Conservation (phyloP, 2,329 filamentous ascomycete genomes). For the Hypoxylon sp. region DNA sequence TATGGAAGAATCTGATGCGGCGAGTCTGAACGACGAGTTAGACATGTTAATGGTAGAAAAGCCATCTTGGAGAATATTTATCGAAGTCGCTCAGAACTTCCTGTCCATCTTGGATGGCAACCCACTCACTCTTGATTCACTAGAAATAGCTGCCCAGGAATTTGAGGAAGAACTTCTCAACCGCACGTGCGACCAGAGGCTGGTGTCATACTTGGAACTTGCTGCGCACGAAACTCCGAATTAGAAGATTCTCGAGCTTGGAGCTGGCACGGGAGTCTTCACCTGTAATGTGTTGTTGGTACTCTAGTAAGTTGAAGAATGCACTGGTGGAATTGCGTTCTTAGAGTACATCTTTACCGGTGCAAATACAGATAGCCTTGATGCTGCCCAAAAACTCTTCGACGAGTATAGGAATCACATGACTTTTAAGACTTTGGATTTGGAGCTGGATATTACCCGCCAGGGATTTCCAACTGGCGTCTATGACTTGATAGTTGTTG, state of each 20-base stretch:
- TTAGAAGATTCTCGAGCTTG: background rate
- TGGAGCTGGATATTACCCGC: background rate
- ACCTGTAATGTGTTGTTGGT: background rate
- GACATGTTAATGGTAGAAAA: background rate
- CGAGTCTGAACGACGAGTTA: no score
- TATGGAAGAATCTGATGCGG: background rate
- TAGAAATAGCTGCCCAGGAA: background rate
- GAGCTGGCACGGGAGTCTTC: background rate
- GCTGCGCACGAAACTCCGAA: background rate
- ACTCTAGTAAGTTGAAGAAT: background rate
- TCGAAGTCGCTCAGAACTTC: no score
- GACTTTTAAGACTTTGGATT: background rate
- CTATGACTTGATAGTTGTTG: background rate
- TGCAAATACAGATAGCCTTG: no score
- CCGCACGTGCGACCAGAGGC: background rate
- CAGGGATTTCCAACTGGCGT: background rate
- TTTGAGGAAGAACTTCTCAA: background rate
- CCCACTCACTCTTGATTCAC: background rate
- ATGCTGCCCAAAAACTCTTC: background rate
- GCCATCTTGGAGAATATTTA: no score
- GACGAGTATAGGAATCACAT: background rate
- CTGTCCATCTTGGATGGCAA: background rate
- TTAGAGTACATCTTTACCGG: background rate
- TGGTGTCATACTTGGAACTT: background rate
- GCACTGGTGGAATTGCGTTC: background rate